Evolutionary conservation across 2,329 filamentous ascomycete species (phyloP), one percentile per base, ranked within the genome.

Genomic region (Falciphora oryzae): DNA sequence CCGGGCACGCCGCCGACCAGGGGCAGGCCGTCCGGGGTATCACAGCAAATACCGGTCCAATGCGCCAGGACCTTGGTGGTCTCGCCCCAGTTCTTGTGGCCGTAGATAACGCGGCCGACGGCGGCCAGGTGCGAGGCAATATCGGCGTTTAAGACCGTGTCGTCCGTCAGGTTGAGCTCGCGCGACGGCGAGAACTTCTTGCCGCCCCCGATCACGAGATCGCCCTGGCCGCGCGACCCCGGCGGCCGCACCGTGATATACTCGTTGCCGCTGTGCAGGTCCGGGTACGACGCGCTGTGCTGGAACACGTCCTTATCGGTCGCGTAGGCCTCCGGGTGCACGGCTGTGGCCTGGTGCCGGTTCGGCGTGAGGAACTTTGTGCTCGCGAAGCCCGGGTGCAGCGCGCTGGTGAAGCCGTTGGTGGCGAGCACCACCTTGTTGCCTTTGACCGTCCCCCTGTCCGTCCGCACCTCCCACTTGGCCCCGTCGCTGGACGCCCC

Each of bases 121-220:
- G 74, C 75, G 58, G 67, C 72, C 62, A 83, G 75, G 65, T 84
- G 83, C 1, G 75, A 71, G 22, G 83, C 80, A 25, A 88, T 81
- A 2, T 73, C 70, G n/a, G 76, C 71, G 68, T 89, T 83, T 65
- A 80, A 72, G 27, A 68, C 73, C 28, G 76, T 80, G 74, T 89
- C 87, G 73, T 87, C 81, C 3, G 84, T 84, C 0, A 79, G 82
- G 22, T 84, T 83, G 66, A 78, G 85, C 67, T 86, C 82, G 4
- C 69, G 71, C 14, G 80, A 68, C 50, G 50, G 53, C 62, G 62
- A 58, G 10, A 63, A 25, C 61, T 50, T 63, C 22, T 85, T 71
- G 0, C 83, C 86, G 22, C 88, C 87, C 0, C 88, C 87, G 22
- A 89, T 86, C 32, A 90, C 75, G 32, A 90, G 81, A 65, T 85